Conservation (phyloP, 441 rosid species). For the Pelargonium fulgidum region DNA sequence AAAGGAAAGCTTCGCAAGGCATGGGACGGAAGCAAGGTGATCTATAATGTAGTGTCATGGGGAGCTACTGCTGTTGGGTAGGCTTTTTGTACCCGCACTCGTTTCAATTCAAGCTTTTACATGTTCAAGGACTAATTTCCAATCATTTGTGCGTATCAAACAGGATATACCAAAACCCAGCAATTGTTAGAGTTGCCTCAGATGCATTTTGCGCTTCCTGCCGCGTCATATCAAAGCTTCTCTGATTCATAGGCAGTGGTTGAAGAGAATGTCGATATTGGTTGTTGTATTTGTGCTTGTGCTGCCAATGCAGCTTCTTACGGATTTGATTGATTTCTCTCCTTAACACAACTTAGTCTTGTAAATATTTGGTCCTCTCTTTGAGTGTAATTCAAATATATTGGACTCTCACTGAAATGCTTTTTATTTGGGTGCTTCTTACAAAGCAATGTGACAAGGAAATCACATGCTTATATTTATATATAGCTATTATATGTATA, state of each 20-base stretch:
- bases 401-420: no score
- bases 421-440: no score
- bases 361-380: neutral
- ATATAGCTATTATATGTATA: no score
- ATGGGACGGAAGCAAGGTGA: constrained; percentile 7
- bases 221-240: constrained; percentile 2
- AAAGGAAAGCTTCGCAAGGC: constrained; percentile 7
- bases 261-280: neutral
- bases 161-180: constrained; percentile 4
- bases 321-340: neutral
- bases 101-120: neutral
- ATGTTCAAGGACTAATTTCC: neutral
- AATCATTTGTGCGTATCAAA: neutral
- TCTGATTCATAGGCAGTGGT: neutral
- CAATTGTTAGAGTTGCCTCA: neutral
- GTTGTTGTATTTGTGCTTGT: neutral
- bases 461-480: no score
- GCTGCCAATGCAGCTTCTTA: neutral
- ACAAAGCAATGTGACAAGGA: no score
- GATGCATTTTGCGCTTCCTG: neutral
- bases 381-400: neutral
- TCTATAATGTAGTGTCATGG: constrained; percentile 5
- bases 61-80: constrained; percentile 7
- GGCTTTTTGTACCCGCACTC: neutral
- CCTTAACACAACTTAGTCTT: neutral